Percentiles rank a stretch among this genome's conserved stretches.
phyloP scores from a whole-genome alignment of 139 green algal genomes.

The Asterochloris erici region DNA sequence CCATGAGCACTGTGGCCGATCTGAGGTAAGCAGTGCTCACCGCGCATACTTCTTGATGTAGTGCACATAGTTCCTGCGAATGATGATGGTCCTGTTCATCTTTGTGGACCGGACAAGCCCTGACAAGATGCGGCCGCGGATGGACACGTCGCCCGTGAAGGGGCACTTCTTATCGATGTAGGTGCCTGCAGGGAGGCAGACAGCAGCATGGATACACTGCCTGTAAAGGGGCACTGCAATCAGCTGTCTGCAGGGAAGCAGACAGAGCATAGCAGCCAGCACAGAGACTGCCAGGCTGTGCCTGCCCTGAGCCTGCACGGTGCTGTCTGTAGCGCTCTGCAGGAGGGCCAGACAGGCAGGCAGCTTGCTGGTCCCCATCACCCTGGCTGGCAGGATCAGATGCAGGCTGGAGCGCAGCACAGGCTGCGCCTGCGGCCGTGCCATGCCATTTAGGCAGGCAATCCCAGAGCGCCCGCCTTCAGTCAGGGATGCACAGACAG shows the following conservation, averaged over 20 bases:
- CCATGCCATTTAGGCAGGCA: too few species aligned
- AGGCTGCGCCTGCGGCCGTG: too few species aligned
- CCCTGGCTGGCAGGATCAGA: too few species aligned
- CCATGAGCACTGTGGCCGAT: not conserved
- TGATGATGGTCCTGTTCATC: slow-evolving; percentile 97
- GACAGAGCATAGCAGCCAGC: not conserved
- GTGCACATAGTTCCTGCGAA: slow-evolving; percentile 97
- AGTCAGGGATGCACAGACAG: too few species aligned
- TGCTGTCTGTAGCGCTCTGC: too few species aligned
- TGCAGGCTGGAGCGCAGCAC: too few species aligned
- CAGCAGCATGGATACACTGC: too few species aligned
- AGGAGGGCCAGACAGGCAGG: too few species aligned
- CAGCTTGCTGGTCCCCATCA: too few species aligned
- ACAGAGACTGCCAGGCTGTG: not conserved
- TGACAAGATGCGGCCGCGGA: slow-evolving; percentile 94
- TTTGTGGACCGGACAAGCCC: slow-evolving; percentile 93
- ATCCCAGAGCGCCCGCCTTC: too few species aligned
- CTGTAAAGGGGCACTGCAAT: too few species aligned
- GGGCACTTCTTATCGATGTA: slow-evolving; percentile 99
- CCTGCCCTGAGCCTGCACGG: too few species aligned
- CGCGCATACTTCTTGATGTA: slow-evolving; percentile 98
- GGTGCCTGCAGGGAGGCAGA: slow-evolving; percentile 58
- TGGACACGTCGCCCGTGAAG: slow-evolving; percentile 98
- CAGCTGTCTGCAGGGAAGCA: not conserved
- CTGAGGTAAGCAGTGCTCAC: slow-evolving; percentile 30